These are phyloP conservation scores for Irpex sp. DNA, from an alignment of 1,284 basidiomycete genomes.

Conservation along the genomic window DNA sequence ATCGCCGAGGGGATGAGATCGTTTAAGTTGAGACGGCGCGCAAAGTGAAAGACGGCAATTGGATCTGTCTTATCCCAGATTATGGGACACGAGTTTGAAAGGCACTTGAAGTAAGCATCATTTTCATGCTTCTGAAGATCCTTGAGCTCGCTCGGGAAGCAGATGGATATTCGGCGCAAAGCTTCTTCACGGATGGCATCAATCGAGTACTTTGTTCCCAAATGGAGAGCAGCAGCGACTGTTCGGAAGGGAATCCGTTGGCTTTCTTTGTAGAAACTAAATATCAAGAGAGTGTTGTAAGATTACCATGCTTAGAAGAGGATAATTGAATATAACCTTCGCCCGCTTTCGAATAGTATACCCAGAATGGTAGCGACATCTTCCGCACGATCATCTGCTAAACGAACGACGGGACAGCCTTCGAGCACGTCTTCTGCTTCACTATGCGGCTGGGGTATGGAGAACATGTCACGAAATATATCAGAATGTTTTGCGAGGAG, in stretches of 20 bases:
- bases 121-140: not conserved
- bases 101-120: not conserved
- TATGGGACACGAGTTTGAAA: not conserved
- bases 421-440: not conserved
- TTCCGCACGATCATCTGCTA: not conserved
- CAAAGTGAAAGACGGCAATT: not conserved
- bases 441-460: not conserved
- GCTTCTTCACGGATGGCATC: constrained; percentile 7
- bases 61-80: not conserved
- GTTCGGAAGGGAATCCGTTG: not conserved
- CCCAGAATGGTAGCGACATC: not conserved
- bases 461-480: constrained; percentile 54
- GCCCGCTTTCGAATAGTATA: not conserved
- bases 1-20: not conserved
- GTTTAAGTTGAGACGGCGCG: not conserved
- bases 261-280: not conserved
- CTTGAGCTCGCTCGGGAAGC: not conserved
- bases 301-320: not conserved
- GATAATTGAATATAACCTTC: not conserved
- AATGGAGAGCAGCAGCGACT: constrained; percentile 5
- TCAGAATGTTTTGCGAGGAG: constrained; percentile 63
- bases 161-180: not conserved
- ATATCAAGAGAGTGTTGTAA: not conserved
- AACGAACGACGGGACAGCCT: not conserved
- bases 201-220: constrained; percentile 14